Base-by-base conservation (phyloP, 106 monocot species). In the Cymbidium sinense region DNA sequence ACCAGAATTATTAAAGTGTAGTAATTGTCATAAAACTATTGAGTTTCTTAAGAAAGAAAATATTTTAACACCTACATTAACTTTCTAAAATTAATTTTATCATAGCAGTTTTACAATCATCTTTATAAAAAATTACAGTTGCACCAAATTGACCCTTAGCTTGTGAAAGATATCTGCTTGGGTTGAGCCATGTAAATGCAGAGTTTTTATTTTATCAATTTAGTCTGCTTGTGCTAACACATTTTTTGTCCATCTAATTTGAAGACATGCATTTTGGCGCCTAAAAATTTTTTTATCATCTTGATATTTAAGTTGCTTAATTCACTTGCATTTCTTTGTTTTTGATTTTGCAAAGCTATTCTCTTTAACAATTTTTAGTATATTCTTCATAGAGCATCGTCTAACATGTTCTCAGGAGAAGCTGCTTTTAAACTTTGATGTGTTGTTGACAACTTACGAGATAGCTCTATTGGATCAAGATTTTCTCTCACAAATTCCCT, bases 401-500 rank as follows among this genome's bases (percentile, higher is more conserved):
- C 71, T 71, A 20, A 39, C 77, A 30, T 69, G 6, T 75, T 85
- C 73, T 5, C 70, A 86, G 82, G 82, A 65, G 61, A 85, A 77
- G 43, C 50, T 75, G 76, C 76, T 79, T 43, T 84, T 92, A 37
- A n/a, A 91, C 39, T 99, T 99, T 79, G 90, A 99, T 86, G 92
- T 91, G 76, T 51, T 99, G 75, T 43, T 99, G 82, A 95, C 94
- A 62, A 95, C 98, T 50, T 99, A 99, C 81, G 98, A 99, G 79
- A 79, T 99, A 65, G 92, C 86, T 54, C 77, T 99, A 43, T 43
- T 95, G 51, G 98, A 99, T 86, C 88, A 90, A 62, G 87, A 83
- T 83, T 99, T 99, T 79, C 92, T 99, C 80, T 99, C 90, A 51
- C 98, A 99, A 87, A 85, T 99, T 76, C 90, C 94, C 43, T 99